phyloP scores from a whole-genome alignment of 2,329 filamentous ascomycete species.

The Nemania abortiva region DNA sequence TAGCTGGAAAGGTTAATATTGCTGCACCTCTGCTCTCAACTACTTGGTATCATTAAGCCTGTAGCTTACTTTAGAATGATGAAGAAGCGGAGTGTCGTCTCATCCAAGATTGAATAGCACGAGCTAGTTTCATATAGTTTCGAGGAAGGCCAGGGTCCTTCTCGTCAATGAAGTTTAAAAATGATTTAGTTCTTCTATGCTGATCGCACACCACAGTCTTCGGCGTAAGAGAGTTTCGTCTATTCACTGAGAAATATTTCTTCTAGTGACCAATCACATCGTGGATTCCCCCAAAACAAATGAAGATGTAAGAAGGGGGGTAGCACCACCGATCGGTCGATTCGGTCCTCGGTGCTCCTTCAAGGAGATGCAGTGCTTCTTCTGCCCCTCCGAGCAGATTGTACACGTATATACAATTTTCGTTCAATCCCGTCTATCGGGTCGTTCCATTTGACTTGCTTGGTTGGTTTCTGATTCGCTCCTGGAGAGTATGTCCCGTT shows the following conservation, averaged over 20 bases:
- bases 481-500: not conserved
- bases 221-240: not conserved
- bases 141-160: not conserved
- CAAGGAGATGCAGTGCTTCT: conserved; percentile 19
- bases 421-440: conserved; percentile 22
- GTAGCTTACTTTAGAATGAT: too few species aligned
- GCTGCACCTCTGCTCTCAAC: too few species aligned
- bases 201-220: not conserved
- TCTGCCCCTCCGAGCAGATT: conserved; percentile 18
- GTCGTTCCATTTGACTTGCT: not conserved
- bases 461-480: conserved; percentile 1
- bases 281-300: conserved; percentile 8
- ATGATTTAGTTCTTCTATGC: not conserved
- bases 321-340: not conserved
- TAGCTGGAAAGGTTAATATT: too few species aligned
- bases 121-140: not conserved
- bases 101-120: not conserved
- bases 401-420: conserved; percentile 37
- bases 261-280: conserved; percentile 16
- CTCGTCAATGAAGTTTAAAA: not conserved
- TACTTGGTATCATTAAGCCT: too few species aligned
- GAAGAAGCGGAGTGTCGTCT: too few species aligned
- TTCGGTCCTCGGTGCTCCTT: conserved; percentile 5
- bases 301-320: conserved; percentile 7
- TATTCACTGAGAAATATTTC: conserved; percentile 20